Percentiles rank a stretch among this genome's conserved stretches.
phyloP scores from a whole-genome alignment of 2,329 filamentous ascomycete species.

The Clonostachys sp. region DNA sequence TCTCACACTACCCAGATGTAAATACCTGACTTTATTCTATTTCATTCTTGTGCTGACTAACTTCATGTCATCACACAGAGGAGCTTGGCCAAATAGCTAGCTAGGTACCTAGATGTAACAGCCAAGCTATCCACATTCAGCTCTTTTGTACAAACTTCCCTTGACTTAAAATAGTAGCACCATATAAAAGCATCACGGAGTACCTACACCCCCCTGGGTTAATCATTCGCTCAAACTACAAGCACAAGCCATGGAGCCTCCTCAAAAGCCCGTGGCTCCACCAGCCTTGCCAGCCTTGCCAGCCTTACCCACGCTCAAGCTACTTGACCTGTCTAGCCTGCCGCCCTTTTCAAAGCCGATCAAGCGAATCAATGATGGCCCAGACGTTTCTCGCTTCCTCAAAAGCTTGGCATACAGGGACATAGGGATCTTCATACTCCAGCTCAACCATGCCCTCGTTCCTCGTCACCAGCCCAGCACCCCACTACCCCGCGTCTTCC shows the following conservation, averaged over 20 bases:
- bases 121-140: no score
- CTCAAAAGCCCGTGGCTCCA: slow-evolving; percentile 10
- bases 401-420: slow-evolving; percentile 79
- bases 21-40: no score
- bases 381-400: slow-evolving; percentile 79
- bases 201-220: neutral
- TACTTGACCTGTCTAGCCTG: slow-evolving; percentile 41
- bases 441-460: slow-evolving; percentile 84
- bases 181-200: neutral
- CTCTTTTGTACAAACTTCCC: neutral
- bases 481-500: slow-evolving; percentile 30
- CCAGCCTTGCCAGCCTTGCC: slow-evolving; percentile 7
- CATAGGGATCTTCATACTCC: slow-evolving; percentile 80
- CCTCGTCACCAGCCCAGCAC: slow-evolving; percentile 50
- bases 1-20: no score
- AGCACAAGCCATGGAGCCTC: neutral
- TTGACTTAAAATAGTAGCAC: neutral
- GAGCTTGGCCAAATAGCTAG: no score
- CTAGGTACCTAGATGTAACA: no score
- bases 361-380: slow-evolving; percentile 81
- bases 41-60: no score
- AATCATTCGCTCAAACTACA: neutral
- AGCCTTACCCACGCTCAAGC: slow-evolving; percentile 26
- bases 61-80: no score
- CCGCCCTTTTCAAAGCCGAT: slow-evolving; percentile 60